Evolutionary conservation across 1,284 basidiomycete species (phyloP), one percentile per base, ranked within the genome.

Genomic region (Tilletia caries): DNA sequence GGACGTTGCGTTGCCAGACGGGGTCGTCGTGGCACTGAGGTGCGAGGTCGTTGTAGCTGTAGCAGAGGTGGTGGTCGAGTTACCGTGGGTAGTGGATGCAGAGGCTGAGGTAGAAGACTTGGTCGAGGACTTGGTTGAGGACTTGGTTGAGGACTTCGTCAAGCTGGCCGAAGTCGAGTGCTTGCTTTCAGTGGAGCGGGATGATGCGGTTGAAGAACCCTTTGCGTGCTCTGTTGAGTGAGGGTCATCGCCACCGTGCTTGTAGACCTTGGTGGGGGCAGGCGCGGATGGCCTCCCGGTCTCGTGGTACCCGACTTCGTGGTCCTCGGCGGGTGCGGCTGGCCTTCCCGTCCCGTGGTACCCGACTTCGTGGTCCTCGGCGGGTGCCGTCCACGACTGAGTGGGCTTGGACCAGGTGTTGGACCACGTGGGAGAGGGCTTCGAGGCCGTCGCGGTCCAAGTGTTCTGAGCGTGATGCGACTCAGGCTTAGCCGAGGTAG

Each of bases 121-220:
- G 10, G 52, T 58, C 52, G 6, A 27, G 52, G 52, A 58, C 52
- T 58, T 27, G 52, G 58, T 62, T 10, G 58, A 62, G 27, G 52
- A 54, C 23, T 54, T 23, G 52, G 52, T 10, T 10, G 37, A 41
- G 37, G 1, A 10, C 10, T 41, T 6, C 10, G 58, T 62, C 10
- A 29, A 62, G 29, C 20, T 62, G 58, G 58, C 6, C 10, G 27
- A 33, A 62, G 58, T 18, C 1, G 29, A 33, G 58, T 8, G 32
- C 58, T 62, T 34, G 37, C 2, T 15, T 41, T 41, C 37, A 15
- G 37, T 2, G 37, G 37, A 10, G 37, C 15, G 1, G 10, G 37
- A 41, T 41, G 37, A 6, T 41, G 37, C 15, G 1, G 0, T 2
- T 15, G 37, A 41, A 15, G 37, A 41, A 15, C 10, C 37, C 37